Base-by-base conservation (phyloP, 75 land plant genomes). In the Pinus taeda region DNA sequence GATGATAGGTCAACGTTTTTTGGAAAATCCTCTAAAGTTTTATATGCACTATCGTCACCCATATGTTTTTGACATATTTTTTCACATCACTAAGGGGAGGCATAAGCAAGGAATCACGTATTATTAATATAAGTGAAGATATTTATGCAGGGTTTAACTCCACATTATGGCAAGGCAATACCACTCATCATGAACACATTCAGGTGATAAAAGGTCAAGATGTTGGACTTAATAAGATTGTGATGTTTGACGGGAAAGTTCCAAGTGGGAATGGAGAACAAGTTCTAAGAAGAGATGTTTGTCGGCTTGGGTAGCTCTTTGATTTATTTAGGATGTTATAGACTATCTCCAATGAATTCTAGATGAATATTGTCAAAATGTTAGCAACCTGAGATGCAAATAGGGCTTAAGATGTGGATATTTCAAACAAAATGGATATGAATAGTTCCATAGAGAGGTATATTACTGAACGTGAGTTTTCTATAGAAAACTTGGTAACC, bases 191-290 rank as follows among this genome's bases (percentile, higher is more conserved):
- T 81, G 99, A 96, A 77, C 94, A 94, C 75, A 96, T 96, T 80
- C 94, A 96, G 97, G 98, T 94, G 83, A 98, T 98, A 37, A 96
- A 96, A 74, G 99, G 99, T 30, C 84, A 98, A 64, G 99, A 96
- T 86, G 99, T 96, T 36, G 99, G 99, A 30, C 78, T 96, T 66
- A 96, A 96, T 71, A 98, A 96, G 80, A 96, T 96, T 79, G 98
- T 95, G 15, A 71, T 92, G 14, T 97, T 97, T 89, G 99, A 97
- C 80, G 99, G 93, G 11, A 97, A 93, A 79, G 99, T 95, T 15
- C 89, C 98, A n/a, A 87, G 97, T 76, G 98, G 99, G 53, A 97
- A 97, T 90, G 99, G 98, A 58, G 99, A 97, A 65, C 99, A 97
- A 88, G 87, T 88, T 9, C 75, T 97, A 4, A 97, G 99, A 75